These are phyloP conservation scores for Ganoderma lucidum DNA, from an alignment of 1,284 basidiomycete genomes.

Conservation along the genomic window DNA sequence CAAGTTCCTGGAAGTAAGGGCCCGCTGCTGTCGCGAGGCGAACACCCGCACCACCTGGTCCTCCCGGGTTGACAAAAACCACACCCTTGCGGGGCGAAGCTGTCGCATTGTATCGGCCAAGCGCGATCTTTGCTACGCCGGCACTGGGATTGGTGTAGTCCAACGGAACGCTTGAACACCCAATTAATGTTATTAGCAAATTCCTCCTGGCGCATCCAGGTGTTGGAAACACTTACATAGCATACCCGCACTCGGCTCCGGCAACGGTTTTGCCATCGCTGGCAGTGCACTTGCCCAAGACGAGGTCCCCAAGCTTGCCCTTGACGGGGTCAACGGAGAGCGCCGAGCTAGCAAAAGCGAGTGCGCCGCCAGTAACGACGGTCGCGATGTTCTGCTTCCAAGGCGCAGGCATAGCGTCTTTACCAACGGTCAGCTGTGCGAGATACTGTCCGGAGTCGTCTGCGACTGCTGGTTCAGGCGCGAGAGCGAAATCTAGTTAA, in stretches of 20 bases:
- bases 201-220: neutral
- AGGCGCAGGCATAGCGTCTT: neutral
- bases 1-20: constrained; percentile 27
- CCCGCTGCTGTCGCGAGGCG: constrained; percentile 26
- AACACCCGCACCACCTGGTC: constrained; percentile 34
- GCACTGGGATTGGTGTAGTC: constrained; percentile 37
- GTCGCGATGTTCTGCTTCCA: constrained; percentile 6
- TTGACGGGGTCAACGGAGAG: neutral
- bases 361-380: neutral
- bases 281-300: constrained; percentile 24
- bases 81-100: constrained; percentile 31
- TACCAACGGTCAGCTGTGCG: neutral
- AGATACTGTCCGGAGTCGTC: neutral
- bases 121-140: constrained; percentile 36
- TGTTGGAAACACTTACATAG: constrained; percentile 29
- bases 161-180: constrained; percentile 32
- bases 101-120: constrained; percentile 35
- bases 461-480: neutral
- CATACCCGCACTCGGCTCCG: constrained; percentile 35
- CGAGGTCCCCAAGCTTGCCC: constrained; percentile 17
- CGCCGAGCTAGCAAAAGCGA: neutral
- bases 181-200: neutral
- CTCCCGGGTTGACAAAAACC: constrained; percentile 40
- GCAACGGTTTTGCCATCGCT: constrained; percentile 11
- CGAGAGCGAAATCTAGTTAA: neutral